phyloP scores from a whole-genome alignment of 176 grass and related monocot genomes.

The Rhynchospora tenuis region DNA sequence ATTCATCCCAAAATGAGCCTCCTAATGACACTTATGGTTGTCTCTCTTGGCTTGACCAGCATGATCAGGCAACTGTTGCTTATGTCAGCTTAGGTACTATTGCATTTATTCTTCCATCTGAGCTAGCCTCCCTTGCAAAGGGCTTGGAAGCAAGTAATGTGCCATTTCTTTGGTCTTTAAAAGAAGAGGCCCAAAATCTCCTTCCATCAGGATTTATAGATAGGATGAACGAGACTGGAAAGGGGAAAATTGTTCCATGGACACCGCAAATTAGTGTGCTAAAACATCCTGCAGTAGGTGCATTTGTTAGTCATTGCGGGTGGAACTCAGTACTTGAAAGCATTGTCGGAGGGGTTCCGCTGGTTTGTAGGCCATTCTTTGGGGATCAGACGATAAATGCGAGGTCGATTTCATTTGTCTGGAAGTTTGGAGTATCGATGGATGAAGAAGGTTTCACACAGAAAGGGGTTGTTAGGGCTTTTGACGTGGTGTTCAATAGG shows the following conservation, averaged over 20 bases:
- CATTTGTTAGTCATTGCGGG: conserved; percentile 30
- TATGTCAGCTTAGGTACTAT: conserved; percentile 29
- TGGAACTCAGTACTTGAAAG: conserved; percentile 32
- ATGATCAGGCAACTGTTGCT: conserved; percentile 11
- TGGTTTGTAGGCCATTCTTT: conserved; percentile 28
- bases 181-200: not conserved
- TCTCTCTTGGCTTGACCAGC: conserved; percentile 30
- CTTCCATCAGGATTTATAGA: conserved; percentile 23
- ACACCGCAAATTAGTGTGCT: conserved; percentile 13
- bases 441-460: conserved; percentile 18
- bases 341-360: conserved; percentile 15
- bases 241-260: conserved; percentile 29
- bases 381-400: conserved; percentile 25
- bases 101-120: not conserved
- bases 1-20: not conserved
- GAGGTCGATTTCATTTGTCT: conserved; percentile 16
- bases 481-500: conserved; percentile 13
- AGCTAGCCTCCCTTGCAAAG: conserved; percentile 19
- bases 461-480: not conserved
- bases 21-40: not conserved
- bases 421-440: conserved; percentile 11
- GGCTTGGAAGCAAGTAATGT: conserved; percentile 23
- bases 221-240: conserved; percentile 7
- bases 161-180: conserved; percentile 37
- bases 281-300: conserved; percentile 11